These are phyloP conservation scores for Tilletia setariae DNA, from an alignment of 1,284 basidiomycete species.

Conservation along the genomic window DNA sequence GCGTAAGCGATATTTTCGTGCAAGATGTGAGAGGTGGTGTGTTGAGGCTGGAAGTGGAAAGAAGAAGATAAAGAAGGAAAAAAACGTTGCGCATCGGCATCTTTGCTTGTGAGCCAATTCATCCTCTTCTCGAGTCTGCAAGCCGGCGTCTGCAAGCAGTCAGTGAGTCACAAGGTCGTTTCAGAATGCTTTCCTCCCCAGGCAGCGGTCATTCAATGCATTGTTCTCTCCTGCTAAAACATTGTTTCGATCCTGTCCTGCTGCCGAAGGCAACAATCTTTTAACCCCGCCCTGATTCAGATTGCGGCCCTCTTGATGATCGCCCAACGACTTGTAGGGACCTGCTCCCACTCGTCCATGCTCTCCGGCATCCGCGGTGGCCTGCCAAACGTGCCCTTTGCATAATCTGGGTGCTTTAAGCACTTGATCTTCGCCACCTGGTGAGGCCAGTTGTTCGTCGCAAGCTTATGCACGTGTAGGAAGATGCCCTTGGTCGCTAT, in stretches of 20 bases:
- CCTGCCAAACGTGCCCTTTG: neutral
- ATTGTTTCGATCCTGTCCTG: too few relatives aligned
- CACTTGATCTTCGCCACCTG: constrained; percentile 1
- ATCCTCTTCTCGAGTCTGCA: too few relatives aligned
- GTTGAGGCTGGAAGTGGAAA: constrained; percentile 2
- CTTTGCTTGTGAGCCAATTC: neutral
- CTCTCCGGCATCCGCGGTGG: constrained; percentile 11
- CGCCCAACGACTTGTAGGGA: neutral
- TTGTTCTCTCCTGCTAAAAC: too few relatives aligned
- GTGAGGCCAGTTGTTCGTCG: constrained; percentile 1
- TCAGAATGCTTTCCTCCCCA: too few relatives aligned
- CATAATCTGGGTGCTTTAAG: constrained; percentile 1
- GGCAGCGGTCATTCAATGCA: too few relatives aligned
- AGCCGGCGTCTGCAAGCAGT: too few relatives aligned
- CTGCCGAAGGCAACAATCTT: too few relatives aligned
- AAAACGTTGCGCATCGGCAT: neutral
- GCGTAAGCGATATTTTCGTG: too few relatives aligned
- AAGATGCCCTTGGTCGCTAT: constrained; percentile 69
- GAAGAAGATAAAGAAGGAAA: neutral
- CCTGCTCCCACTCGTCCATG: constrained; percentile 11
- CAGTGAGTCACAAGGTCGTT: too few relatives aligned
- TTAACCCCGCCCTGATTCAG: neutral
- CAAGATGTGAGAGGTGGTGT: neutral
- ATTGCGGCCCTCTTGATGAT: constrained; percentile 9
- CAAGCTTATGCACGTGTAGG: constrained; percentile 72